These are phyloP conservation scores for Termitomyces sp. DNA, from an alignment of 768 basidiomycete genomes.

Conservation along the genomic window DNA sequence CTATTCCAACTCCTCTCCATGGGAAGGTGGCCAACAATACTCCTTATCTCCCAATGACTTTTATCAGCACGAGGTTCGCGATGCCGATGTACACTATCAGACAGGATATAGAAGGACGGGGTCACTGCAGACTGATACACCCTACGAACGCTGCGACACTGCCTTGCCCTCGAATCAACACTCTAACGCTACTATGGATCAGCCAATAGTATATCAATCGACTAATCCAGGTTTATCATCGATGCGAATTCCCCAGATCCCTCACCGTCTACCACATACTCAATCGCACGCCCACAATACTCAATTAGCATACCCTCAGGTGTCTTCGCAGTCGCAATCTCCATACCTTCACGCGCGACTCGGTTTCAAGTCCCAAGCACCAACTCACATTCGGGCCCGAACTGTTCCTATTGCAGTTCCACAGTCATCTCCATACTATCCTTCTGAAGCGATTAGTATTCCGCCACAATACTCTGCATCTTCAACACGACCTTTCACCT, in stretches of 20 bases:
- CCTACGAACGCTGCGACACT: slow-evolving; percentile 18
- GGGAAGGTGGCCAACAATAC: slow-evolving; percentile 28
- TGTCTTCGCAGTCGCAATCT: slow-evolving; percentile 21
- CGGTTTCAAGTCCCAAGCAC: slow-evolving; percentile 38
- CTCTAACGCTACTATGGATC: slow-evolving; percentile 4
- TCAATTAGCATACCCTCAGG: slow-evolving; percentile 26
- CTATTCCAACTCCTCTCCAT: slow-evolving; percentile 27
- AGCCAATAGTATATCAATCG: slow-evolving; percentile 13
- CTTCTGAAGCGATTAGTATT: slow-evolving; percentile 26
- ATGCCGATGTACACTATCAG: slow-evolving; percentile 18
- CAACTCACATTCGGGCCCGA: slow-evolving; percentile 16
- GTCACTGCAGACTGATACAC: slow-evolving; percentile 6
- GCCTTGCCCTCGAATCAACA: slow-evolving; percentile 15
- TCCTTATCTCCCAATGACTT: slow-evolving; percentile 19
- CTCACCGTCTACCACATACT: slow-evolving; percentile 24
- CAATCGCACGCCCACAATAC: slow-evolving; percentile 29
- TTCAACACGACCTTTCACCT: slow-evolving; percentile 58
- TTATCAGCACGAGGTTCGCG: slow-evolving; percentile 17
- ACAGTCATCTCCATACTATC: slow-evolving; percentile 15
- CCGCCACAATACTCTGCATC: slow-evolving; percentile 51
- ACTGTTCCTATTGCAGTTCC: slow-evolving; percentile 9
- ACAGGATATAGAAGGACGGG: slow-evolving; percentile 14
- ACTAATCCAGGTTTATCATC: slow-evolving; percentile 19
- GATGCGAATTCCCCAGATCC: slow-evolving; percentile 27
- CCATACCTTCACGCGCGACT: slow-evolving; percentile 28